Base-by-base conservation (phyloP, 345 rosid genomes). In the Crucihimalaya himalaica region DNA sequence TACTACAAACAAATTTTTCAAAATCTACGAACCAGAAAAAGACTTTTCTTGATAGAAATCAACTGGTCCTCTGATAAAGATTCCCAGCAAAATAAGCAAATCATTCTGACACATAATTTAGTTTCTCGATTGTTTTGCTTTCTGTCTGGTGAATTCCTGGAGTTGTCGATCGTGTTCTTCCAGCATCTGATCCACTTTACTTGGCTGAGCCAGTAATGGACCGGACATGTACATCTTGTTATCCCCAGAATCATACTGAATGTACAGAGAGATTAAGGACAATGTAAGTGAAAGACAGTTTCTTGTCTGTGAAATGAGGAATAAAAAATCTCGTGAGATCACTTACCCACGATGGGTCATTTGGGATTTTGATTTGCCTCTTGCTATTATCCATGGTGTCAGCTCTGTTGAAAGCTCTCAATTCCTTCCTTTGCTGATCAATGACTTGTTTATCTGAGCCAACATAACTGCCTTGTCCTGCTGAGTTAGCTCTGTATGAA, bases 141-240 rank as follows among this genome's bases (percentile, higher is more conserved):
- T 77, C 45, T 71, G 81, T 35, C 81, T 78, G 12, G 89, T 83
- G 60, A 74, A 86, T 69, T 92, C 97, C 72, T 90, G 97, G 42
- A 95, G 82, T 79, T 80, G 83, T 4, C 84, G 73, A 58, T 95
- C 96, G 5, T 88, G 97, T 57, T 95, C 99, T 84, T 84, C 88
- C n/a, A 92, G 87, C 96, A 95, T 85, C 51, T 89, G 93, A 34
- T 91, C 97, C 19, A 88, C 84, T 68, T 95, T 86, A 82, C 86
- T 82, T 20, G 97, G 83, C 35, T 89, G 83, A 67, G 78, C 89
- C 19, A 95, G 81, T 35, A 91, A 80, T 5, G 97, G 96, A 75
- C 99, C 97, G 3, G 99, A 95, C 54, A 88, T 78, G 58, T 85
- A 95, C 25, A 95, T 91, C 87, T 86, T 95, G 86, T 84, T 83